Evolutionary conservation across 106 monocot species (phyloP).

Genomic region (Acanthochlamys bracteata): DNA sequence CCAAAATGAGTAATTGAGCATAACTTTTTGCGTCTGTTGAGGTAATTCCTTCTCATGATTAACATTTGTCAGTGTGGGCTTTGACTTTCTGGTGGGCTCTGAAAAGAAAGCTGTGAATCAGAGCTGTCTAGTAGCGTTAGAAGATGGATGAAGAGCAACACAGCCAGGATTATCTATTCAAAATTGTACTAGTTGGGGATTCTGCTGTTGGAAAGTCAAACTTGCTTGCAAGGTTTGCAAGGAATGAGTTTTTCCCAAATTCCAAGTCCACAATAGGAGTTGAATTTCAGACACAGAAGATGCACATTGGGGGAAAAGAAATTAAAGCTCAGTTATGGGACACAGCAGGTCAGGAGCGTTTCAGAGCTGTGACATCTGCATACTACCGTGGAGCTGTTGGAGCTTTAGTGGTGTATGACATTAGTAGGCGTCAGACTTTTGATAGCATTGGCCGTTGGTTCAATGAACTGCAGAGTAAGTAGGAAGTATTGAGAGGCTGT

Average conservation of each 20-base stretch:
- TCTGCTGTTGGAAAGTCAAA: conserved; percentile 8
- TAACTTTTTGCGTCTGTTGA: too few relatives aligned
- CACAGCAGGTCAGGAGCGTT: conserved; percentile 9
- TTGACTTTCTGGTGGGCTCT: background rate
- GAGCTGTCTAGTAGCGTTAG: background rate
- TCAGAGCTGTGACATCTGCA: conserved; percentile 5
- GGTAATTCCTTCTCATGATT: background rate
- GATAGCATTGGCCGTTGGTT: conserved; percentile 3
- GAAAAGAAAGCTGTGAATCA: background rate
- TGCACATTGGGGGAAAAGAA: conserved; percentile 3
- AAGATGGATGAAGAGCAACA: conserved; percentile 3
- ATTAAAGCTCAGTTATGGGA: conserved; percentile 13
- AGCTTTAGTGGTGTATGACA: conserved; percentile 4
- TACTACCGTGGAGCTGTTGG: conserved; percentile 8
- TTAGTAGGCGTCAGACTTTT: conserved; percentile 7
- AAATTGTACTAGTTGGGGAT: conserved; percentile 1
- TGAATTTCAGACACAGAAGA: conserved; percentile 1
- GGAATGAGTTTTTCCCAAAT: conserved; percentile 4
- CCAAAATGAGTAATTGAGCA: too few relatives aligned
- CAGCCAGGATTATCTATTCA: conserved; percentile 7
- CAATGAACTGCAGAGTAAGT: conserved; percentile 1
- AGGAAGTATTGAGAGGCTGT: background rate
- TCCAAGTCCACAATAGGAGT: conserved; percentile 10
- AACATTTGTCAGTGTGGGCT: background rate
- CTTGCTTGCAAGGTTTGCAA: conserved; percentile 7